These are phyloP conservation scores for Tylopilus sp. DNA, from an alignment of 1,284 basidiomycete species.

Conservation along the genomic window DNA sequence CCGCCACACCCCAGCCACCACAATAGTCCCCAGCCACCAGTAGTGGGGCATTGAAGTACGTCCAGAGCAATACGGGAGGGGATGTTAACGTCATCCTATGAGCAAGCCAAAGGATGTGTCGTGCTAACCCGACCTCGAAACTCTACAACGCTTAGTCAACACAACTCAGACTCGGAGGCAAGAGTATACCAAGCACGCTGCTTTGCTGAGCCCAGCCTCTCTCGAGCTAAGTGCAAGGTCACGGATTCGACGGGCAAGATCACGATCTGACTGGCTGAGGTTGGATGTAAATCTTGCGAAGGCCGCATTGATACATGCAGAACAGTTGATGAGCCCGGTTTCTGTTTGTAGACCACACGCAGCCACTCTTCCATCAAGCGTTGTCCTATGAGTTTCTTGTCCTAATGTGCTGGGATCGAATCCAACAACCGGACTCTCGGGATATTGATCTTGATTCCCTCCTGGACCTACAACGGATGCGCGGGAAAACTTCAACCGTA, in stretches of 20 bases:
- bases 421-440: constrained; percentile 16
- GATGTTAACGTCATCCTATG: constrained; percentile 44
- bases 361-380: constrained; percentile 42
- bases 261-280: constrained; percentile 36
- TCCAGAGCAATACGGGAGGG: constrained; percentile 62
- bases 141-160: constrained; percentile 17
- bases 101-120: constrained; percentile 33
- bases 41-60: constrained; percentile 55
- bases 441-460: constrained; percentile 16
- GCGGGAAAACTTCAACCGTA: constrained; percentile 47
- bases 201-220: constrained; percentile 46
- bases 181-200: constrained; percentile 45
- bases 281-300: constrained; percentile 36
- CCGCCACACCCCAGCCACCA: constrained; percentile 55
- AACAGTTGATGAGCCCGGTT: constrained; percentile 53
- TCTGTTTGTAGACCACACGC: constrained; percentile 46
- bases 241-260: constrained; percentile 40
- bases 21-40: constrained; percentile 48
- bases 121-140: constrained; percentile 10
- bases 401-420: not conserved
- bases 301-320: constrained; percentile 50
- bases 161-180: not conserved
- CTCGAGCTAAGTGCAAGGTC: constrained; percentile 41
- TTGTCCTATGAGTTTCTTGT: constrained; percentile 43
- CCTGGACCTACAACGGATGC: constrained; percentile 7